Evolutionary conservation across 1,284 basidiomycete species (phyloP).

Genomic region (Puccinia horiana): DNA sequence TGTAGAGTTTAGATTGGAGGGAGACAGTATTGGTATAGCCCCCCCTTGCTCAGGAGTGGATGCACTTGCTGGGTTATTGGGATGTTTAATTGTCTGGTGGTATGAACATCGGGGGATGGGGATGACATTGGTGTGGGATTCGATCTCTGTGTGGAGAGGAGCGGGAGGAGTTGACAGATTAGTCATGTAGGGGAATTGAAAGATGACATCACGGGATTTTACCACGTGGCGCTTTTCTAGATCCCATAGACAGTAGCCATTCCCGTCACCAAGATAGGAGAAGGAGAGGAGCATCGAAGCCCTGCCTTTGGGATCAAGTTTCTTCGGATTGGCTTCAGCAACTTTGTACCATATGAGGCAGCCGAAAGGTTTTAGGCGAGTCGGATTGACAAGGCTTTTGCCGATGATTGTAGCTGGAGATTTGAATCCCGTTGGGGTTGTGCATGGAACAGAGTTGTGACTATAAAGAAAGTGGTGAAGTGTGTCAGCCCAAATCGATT

Average conservation of each 20-base stretch:
- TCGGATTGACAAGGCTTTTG: neutral
- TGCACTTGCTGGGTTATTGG: no score
- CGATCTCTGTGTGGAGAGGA: neutral
- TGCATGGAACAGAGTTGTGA: neutral
- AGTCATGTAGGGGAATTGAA: neutral
- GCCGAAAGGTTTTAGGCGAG: neutral
- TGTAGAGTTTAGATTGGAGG: no score
- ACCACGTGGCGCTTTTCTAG: neutral
- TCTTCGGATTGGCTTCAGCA: neutral
- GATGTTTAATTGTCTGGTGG: no score
- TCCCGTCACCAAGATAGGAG: neutral
- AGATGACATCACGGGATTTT: neutral
- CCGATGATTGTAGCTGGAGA: neutral
- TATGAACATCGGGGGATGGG: no score
- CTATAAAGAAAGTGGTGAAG: neutral
- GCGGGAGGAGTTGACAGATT: neutral
- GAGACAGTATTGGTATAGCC: no score
- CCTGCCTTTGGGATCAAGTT: neutral
- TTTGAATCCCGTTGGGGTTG: neutral
- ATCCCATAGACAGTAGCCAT: slow-evolving; percentile 14
- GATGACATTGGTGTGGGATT: no score
- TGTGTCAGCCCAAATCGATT: neutral
- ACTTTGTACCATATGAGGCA: slow-evolving; percentile 5
- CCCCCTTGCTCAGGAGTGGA: no score
- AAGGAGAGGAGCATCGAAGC: neutral